Evolutionary conservation across 441 rosid species (phyloP).

Genomic region (Cnidoscolus chayamansa): DNA sequence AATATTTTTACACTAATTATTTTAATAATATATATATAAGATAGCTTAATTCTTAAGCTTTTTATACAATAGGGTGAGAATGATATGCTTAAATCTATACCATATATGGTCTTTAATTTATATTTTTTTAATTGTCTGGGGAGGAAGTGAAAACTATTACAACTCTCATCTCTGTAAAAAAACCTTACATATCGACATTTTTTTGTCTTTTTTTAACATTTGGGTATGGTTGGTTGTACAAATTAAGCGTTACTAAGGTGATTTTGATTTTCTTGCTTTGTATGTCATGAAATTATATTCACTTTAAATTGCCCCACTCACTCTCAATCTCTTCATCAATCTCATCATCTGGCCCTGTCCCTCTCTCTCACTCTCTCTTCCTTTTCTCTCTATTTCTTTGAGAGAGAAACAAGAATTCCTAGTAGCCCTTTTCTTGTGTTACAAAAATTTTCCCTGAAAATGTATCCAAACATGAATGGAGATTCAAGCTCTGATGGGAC

Average conservation of each 20-base stretch:
- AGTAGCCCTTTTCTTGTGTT: neutral
- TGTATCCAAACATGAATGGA: neutral
- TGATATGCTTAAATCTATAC: no score
- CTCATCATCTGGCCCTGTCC: neutral
- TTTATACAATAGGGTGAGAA: no score
- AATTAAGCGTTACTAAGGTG: neutral
- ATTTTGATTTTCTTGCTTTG: neutral
- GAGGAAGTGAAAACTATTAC: neutral
- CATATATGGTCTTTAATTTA: no score
- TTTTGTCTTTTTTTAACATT: constrained; percentile 6
- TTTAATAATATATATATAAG: no score
- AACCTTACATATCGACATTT: neutral
- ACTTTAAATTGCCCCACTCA: neutral
- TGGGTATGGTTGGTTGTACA: neutral
- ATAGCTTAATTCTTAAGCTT: no score
- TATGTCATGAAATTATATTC: neutral
- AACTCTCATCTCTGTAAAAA: neutral
- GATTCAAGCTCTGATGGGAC: constrained; percentile 11
- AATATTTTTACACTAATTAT: no score
- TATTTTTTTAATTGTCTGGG: no score
- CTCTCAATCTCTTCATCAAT: neutral
- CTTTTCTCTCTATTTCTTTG: no score
- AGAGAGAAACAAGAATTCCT: no score
- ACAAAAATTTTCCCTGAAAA: neutral
- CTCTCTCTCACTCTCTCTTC: no score